Evolutionary conservation across 371 early-diverging fungal genomes (phyloP), one percentile per base, ranked within the genome.

Genomic region (Thermomucor indicae-seudaticae): DNA sequence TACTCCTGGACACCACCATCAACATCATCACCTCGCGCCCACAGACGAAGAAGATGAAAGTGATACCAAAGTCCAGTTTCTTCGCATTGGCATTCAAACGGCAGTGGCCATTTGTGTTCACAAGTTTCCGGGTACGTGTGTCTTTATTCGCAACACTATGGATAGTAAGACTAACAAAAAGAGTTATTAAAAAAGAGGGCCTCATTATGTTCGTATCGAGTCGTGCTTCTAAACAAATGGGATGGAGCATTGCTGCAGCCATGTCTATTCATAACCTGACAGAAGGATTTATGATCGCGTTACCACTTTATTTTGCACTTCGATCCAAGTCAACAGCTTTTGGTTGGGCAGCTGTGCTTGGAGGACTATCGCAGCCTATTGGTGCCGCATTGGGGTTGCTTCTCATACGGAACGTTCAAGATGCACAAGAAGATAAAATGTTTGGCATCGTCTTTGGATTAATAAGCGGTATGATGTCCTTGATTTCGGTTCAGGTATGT

Each of bases 211-310:
- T 85, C 57, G 55, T 89, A 0, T 81, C 87, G 1, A 78, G 79
- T 17, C 75, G 79, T 25, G 81, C 68, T 7, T 72, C 85, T 16
- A 58, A 78, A 10, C 55, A 70, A 14, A 61, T 89, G 6, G 90
- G 92, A n/a, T 55, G 83, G 10, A 78, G 79, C 11, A 79, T 91
- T 30, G 78, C 84, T 16, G 69, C 83, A 20, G 88, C 89, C 17
- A 85, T 92, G 57, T 78, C 87, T 2, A 75, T 89, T 19, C 92
- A 92, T 55, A 92, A 92, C 53, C 57, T 92, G 12, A 88, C 88
- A 12, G 90, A 92, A 51, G 92, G 90, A 0, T 70, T 88, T 47
- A 79, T 85, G 71, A 84, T 91, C 17, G 83, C 89, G 1, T 57
- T 89, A 30, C 89, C 90, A 0, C 67, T 89, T 27, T 89, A 78